A percentile compares a stretch with the other conserved stretches of the same genome.
Conservation (phyloP, 768 basidiomycete genomes). For the Xerocomus brunneocitrinus region DNA sequence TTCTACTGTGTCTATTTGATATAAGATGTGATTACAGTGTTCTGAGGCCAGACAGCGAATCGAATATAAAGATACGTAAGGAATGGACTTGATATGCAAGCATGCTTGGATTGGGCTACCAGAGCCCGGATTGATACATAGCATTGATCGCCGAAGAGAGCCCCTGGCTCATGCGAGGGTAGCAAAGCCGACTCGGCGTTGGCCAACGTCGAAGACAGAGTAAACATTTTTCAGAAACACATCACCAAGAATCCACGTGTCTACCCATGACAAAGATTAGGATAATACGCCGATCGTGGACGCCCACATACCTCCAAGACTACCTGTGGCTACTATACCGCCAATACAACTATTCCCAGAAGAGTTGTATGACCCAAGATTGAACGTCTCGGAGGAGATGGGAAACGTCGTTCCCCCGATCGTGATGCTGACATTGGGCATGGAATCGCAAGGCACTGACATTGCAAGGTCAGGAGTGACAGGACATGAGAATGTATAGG, state of each 20-base stretch:
- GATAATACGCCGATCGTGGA: neutral
- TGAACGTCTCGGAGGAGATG: conserved; percentile 31
- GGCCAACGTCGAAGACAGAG: conserved; percentile 39
- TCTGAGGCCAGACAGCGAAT: no score
- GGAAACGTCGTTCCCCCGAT: conserved; percentile 32
- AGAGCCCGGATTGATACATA: neutral
- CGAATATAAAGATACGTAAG: neutral
- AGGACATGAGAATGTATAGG: neutral
- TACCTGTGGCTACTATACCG: conserved; percentile 10
- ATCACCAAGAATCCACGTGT: conserved; percentile 35
- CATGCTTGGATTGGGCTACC: neutral
- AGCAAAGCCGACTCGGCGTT: conserved; percentile 41
- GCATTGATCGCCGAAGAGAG: neutral
- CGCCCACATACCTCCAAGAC: conserved; percentile 19
- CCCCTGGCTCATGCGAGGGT: conserved; percentile 17
- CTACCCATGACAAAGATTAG: conserved; percentile 4
- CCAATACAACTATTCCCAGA: conserved; percentile 17
- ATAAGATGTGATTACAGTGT: no score
- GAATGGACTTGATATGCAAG: neutral
- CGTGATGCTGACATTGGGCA: conserved; percentile 30
- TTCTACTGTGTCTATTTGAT: no score
- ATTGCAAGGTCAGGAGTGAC: neutral
- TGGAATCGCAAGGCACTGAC: conserved; percentile 23
- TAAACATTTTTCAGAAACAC: conserved; percentile 45
- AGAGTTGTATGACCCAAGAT: conserved; percentile 30